phyloP scores from a whole-genome alignment of 768 basidiomycete species.

The Tulasnella sp. region DNA sequence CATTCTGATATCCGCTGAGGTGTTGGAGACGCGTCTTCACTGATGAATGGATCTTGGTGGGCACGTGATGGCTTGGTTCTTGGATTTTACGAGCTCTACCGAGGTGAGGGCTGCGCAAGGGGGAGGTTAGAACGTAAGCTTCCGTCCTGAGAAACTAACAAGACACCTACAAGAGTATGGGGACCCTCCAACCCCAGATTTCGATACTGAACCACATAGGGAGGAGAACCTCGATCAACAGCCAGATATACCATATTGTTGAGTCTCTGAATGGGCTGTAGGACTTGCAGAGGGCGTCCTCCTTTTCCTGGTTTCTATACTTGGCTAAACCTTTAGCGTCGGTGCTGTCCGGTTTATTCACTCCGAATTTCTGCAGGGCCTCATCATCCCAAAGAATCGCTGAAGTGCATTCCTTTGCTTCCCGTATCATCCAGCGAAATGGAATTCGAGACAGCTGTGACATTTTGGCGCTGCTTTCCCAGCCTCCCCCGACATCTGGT shows the following conservation, averaged over 20 bases:
- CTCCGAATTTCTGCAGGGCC: neutral
- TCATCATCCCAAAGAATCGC: neutral
- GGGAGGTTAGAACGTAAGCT: no score
- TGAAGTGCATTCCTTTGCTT: neutral
- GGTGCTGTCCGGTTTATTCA: conserved; percentile 9
- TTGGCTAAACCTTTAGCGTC: conserved; percentile 9
- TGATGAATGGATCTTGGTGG: conserved; percentile 22
- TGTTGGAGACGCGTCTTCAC: conserved; percentile 11
- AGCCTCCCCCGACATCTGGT: no score
- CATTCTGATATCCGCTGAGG: neutral
- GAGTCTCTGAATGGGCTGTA: neutral
- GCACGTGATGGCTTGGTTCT: neutral
- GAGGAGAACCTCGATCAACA: conserved; percentile 16
- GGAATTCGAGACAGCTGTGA: no score
- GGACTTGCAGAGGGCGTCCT: neutral
- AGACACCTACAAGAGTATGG: no score
- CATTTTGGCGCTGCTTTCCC: no score
- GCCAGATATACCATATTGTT: neutral
- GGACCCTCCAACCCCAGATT: neutral
- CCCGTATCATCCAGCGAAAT: conserved; percentile 29
- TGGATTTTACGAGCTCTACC: neutral
- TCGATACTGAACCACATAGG: neutral
- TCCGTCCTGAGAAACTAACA: no score
- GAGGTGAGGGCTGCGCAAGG: no score
- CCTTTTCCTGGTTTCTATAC: conserved; percentile 9